phyloP scores from a whole-genome alignment of 208 protist species.

The Trypanosoma rangeli region DNA sequence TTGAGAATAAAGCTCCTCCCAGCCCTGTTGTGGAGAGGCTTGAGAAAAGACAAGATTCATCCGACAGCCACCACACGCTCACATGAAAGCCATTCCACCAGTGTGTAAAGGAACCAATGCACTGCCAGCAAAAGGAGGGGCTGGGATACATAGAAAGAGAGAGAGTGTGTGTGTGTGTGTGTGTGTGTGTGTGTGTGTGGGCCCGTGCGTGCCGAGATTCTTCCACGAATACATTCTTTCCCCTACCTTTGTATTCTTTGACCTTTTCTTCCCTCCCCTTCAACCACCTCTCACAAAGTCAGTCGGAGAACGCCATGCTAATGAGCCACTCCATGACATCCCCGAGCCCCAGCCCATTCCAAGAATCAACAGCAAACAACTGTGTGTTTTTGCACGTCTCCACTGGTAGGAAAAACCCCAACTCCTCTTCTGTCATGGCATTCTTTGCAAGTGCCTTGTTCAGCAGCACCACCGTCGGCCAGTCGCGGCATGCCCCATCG shows the following conservation, averaged over 20 bases:
- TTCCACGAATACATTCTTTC: background rate
- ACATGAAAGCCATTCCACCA: background rate
- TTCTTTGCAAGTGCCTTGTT: slow-evolving; percentile 53
- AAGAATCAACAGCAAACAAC: slow-evolving; percentile 69
- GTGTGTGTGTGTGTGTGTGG: background rate
- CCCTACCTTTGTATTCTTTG: background rate
- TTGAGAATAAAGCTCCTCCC: background rate
- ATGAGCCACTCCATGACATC: slow-evolving; percentile 52
- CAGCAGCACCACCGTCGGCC: slow-evolving; percentile 57
- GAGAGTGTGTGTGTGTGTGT: background rate
- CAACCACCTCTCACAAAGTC: background rate
- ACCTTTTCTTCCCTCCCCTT: background rate
- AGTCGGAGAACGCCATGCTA: slow-evolving; percentile 13
- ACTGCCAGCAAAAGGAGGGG: background rate
- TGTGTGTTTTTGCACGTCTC: slow-evolving; percentile 1
- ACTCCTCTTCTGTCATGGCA: slow-evolving; percentile 50
- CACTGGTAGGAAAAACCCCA: slow-evolving; percentile 32
- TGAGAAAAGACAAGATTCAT: background rate
- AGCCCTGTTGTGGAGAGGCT: background rate
- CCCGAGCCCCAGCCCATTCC: slow-evolving; percentile 68
- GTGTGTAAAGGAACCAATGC: background rate
- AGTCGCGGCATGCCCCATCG: slow-evolving; percentile 42
- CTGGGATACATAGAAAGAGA: background rate
- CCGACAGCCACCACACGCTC: background rate
- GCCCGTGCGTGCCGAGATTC: no score